These are phyloP conservation scores for Globisporangium cederbergense DNA, from an alignment of 352 stramenopile species.

Conservation along the genomic window DNA sequence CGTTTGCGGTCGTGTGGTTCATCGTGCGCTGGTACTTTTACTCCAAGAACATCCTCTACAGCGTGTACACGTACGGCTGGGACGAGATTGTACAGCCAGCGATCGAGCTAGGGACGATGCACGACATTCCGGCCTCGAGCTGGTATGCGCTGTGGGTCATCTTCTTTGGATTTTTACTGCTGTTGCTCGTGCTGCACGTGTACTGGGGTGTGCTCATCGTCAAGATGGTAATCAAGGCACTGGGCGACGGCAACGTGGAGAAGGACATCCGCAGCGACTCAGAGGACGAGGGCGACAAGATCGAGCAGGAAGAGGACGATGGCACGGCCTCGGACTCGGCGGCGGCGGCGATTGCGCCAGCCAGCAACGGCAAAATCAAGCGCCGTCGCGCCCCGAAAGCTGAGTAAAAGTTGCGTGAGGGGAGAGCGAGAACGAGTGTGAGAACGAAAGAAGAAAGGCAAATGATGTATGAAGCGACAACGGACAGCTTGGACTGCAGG, in stretches of 20 bases:
- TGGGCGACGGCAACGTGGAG: constrained; percentile 65
- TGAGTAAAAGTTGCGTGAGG: constrained; percentile 30
- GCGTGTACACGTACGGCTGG: constrained; percentile 49
- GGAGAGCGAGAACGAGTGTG: constrained; percentile 1
- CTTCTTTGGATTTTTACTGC: constrained; percentile 52
- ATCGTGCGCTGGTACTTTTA: constrained; percentile 69
- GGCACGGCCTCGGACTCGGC: constrained; percentile 17
- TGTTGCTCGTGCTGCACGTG: constrained; percentile 66
- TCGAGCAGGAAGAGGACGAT: constrained; percentile 20
- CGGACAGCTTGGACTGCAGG: not conserved
- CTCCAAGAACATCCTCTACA: constrained; percentile 72
- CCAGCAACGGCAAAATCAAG: constrained; percentile 33
- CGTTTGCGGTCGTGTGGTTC: constrained; percentile 73
- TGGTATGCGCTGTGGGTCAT: constrained; percentile 61
- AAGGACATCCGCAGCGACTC: constrained; percentile 84
- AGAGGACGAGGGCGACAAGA: constrained; percentile 51
- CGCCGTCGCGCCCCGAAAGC: constrained; percentile 65
- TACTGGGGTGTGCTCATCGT: constrained; percentile 78
- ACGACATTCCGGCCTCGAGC: constrained; percentile 29
- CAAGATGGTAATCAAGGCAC: constrained; percentile 68
- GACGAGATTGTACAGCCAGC: constrained; percentile 50
- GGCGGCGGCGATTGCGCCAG: constrained; percentile 1
- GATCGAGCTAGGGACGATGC: constrained; percentile 33
- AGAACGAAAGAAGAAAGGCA: constrained; percentile 5
- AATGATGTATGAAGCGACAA: not conserved